Evolutionary conservation across 1,139 yeast species (phyloP).

Genomic region (Kurtzmaniella natalensis): DNA sequence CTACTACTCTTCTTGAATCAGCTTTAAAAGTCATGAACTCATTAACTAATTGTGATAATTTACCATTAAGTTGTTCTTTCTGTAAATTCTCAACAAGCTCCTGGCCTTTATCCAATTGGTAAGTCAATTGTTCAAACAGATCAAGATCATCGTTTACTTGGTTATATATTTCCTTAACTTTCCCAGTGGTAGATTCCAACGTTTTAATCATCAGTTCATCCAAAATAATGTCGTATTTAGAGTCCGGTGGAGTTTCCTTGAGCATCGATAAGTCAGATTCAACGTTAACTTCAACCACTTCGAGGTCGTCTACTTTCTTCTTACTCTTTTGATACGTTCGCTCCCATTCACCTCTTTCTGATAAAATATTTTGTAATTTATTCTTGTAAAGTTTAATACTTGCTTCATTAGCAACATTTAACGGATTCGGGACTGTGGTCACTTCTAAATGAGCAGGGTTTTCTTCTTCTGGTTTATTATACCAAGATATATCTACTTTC

Average conservation of each 20-base stretch:
- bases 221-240: constrained; percentile 6
- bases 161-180: constrained; percentile 10
- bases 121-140: constrained; percentile 18
- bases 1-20: not conserved
- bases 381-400: constrained; percentile 43
- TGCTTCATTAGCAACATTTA: constrained; percentile 46
- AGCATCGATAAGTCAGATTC: constrained; percentile 6
- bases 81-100: constrained; percentile 18
- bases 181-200: constrained; percentile 10
- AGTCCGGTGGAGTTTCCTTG: constrained; percentile 2
- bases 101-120: constrained; percentile 18
- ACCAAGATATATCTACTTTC: constrained; percentile 64
- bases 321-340: constrained; percentile 22
- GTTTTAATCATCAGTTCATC: constrained; percentile 9
- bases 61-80: constrained; percentile 13
- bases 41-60: constrained; percentile 17
- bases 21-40: constrained; percentile 15
- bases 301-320: constrained; percentile 15
- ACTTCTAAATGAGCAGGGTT: constrained; percentile 2
- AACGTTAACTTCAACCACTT: constrained; percentile 9
- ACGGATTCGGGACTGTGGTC: constrained; percentile 44
- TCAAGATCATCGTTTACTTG: constrained; percentile 22
- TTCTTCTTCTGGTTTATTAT: constrained; percentile 34
- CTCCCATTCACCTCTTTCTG: constrained; percentile 50
- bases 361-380: constrained; percentile 38